Evolutionary conservation across 106 monocot genomes (phyloP).

Genomic region (Platanthera guangdongensis): DNA sequence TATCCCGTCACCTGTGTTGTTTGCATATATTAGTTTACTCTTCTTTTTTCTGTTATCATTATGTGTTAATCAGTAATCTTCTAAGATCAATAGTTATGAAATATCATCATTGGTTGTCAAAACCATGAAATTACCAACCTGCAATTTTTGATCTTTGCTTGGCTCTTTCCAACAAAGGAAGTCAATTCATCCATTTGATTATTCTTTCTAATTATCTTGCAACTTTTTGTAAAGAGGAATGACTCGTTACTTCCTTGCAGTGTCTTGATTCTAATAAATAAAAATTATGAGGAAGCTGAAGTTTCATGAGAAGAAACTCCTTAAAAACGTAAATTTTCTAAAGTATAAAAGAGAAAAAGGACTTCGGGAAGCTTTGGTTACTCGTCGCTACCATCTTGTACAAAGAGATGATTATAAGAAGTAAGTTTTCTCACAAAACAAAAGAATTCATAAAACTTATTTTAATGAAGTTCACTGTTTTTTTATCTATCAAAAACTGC

Average conservation of each 20-base stretch:
- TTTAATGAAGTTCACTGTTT: background rate
- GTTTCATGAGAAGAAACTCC: slow-evolving; percentile 89
- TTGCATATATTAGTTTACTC: too few species aligned
- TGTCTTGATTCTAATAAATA: background rate
- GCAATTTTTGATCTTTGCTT: background rate
- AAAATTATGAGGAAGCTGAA: slow-evolving; percentile 73
- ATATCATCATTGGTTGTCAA: too few species aligned
- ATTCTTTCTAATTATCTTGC: background rate
- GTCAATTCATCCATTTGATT: background rate
- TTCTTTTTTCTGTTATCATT: too few species aligned
- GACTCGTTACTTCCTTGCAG: background rate
- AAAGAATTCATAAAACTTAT: background rate
- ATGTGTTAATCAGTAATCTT: too few species aligned
- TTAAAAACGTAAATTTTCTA: slow-evolving; percentile 81
- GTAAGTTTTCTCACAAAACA: slow-evolving; percentile 18
- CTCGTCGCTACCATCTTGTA: slow-evolving; percentile 50
- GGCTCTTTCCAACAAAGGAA: background rate
- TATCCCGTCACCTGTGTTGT: too few species aligned
- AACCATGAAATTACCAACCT: background rate
- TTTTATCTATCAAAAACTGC: background rate
- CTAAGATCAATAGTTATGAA: too few species aligned
- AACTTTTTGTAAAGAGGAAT: background rate
- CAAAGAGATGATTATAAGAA: slow-evolving; percentile 96
- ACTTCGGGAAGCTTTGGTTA: slow-evolving; percentile 67
- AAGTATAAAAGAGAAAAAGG: slow-evolving; percentile 72